Percentiles rank a stretch among this genome's conserved stretches.
phyloP scores from a whole-genome alignment of 169 alveolate species.

The Plasmodium ovale region DNA sequence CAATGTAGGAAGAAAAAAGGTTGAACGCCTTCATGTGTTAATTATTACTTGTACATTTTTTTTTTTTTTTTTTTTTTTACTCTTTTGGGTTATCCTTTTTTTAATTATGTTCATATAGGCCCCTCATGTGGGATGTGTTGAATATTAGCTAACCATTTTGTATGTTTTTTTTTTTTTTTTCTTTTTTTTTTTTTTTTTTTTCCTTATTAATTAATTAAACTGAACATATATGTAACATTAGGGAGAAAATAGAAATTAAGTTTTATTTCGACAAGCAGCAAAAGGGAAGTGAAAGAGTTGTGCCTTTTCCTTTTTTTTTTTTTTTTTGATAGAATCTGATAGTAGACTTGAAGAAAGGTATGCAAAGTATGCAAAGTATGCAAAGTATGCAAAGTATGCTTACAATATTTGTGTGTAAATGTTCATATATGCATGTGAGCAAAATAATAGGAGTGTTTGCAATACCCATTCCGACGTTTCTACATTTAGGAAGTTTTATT shows the following conservation, averaged over 20 bases:
- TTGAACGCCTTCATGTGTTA: too few relatives aligned
- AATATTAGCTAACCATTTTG: not conserved
- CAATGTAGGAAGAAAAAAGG: too few relatives aligned
- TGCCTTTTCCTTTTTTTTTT: not conserved
- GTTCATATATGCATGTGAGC: too few relatives aligned
- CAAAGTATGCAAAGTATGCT: not conserved
- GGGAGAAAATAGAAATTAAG: not conserved
- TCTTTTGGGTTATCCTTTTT: too few relatives aligned
- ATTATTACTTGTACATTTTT: too few relatives aligned
- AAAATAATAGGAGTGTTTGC: too few relatives aligned
- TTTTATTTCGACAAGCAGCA: not conserved
- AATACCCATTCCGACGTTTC: too few relatives aligned
- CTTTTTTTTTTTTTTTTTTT: not conserved
- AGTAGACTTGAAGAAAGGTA: not conserved
- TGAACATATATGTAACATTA: not conserved
- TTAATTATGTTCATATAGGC: too few relatives aligned
- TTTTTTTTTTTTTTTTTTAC: too few relatives aligned
- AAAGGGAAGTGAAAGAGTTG: not conserved
- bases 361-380: not conserved
- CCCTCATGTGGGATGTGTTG: too few relatives aligned
- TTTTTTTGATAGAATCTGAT: not conserved
- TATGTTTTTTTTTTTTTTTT: conserved; percentile 8
- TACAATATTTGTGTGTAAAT: too few relatives aligned
- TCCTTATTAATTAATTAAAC: not conserved
- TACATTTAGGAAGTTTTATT: too few relatives aligned